phyloP scores from a whole-genome alignment of 169 alveolate species.

The Cryptosporidium felis region DNA sequence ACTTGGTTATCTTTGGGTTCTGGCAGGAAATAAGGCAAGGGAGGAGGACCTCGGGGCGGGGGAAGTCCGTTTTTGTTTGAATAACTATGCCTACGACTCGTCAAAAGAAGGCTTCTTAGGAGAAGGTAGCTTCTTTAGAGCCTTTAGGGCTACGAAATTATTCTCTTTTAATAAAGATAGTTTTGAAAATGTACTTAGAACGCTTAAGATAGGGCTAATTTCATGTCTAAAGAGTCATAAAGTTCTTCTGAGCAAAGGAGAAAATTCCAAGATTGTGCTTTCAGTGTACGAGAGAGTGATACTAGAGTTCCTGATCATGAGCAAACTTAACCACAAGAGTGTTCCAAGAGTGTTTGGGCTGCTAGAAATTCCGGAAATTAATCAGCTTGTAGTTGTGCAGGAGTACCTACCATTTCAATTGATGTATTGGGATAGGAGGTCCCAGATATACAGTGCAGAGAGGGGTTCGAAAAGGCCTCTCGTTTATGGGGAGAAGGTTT shows the following conservation, averaged over 20 bases:
- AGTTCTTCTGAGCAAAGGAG: background rate
- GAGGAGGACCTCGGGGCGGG: background rate
- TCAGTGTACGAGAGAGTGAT: conserved; percentile 34
- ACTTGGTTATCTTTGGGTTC: conserved; percentile 12
- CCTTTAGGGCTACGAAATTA: conserved; percentile 37
- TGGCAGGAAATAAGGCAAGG: background rate
- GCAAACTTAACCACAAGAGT: conserved; percentile 9
- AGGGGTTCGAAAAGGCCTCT: background rate
- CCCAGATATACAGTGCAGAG: background rate
- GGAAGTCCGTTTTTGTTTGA: background rate
- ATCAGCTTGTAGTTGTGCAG: conserved; percentile 45
- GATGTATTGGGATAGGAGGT: conserved; percentile 19
- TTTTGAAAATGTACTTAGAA: background rate
- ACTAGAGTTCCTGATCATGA: conserved; percentile 29
- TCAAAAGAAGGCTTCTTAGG: conserved; percentile 67
- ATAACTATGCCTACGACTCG: conserved; percentile 36
- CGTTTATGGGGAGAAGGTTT: conserved; percentile 6
- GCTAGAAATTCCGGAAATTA: conserved; percentile 31
- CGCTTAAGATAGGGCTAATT: conserved; percentile 36
- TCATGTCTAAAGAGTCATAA: conserved; percentile 52
- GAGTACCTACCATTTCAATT: conserved; percentile 25
- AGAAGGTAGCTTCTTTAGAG: conserved; percentile 67
- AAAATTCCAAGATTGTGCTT: background rate
- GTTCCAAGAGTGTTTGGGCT: conserved; percentile 13
- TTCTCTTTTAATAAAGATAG: background rate